Evolutionary conservation across 2,329 filamentous ascomycete genomes (phyloP), one percentile per base, ranked within the genome.

Genomic region (Pseudogymnoascus sp.): DNA sequence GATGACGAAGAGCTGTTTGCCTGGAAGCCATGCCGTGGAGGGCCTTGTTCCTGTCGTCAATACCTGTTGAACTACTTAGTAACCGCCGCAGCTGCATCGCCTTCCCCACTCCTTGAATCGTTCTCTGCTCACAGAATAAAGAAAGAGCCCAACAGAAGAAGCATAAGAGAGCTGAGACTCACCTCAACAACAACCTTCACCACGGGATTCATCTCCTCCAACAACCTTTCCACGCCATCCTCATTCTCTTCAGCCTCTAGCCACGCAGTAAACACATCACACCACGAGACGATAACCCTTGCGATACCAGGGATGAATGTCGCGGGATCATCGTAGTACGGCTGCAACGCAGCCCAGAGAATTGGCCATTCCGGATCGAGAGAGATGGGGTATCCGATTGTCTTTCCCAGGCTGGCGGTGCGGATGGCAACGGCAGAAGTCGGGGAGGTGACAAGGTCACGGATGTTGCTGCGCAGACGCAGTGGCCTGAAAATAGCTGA

Each of bases 351-450:
- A 11, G 72, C 70, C 56, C 77, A 67, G 12, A 81, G 71, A 53
- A 78, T 74, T 5, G 69, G 68, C 78, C 79, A 82, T 68, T 81
- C 76, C 0, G 78, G 78, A 5, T 77, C 72, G 38, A 77, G 69
- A 21, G 67, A 66, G 16, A 80, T 70, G 0, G 74, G 64, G 31
- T 77, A 74, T 1, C 80, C 80, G 12, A 82, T 69, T 8, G 59
- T 64, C n/a, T n/a, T 59, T 42, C 46, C 62, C 25, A 68, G 25
- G 9, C 28, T 31, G 28, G 60, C 49, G n/a, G 59, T 61, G 11
- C 63, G 66, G 31, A 38, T 11, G 0, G 42, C 59, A 14, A 68
- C 28, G 5, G 61, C 25, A 1, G 63, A 66, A 12, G 61, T 62
- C 40, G 63, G 60, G 21, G 66, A 62, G 31, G 62, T 61, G 60